These are phyloP conservation scores for Quercus agrifolia DNA, from an alignment of 306 rosid genomes.

Conservation along the genomic window DNA sequence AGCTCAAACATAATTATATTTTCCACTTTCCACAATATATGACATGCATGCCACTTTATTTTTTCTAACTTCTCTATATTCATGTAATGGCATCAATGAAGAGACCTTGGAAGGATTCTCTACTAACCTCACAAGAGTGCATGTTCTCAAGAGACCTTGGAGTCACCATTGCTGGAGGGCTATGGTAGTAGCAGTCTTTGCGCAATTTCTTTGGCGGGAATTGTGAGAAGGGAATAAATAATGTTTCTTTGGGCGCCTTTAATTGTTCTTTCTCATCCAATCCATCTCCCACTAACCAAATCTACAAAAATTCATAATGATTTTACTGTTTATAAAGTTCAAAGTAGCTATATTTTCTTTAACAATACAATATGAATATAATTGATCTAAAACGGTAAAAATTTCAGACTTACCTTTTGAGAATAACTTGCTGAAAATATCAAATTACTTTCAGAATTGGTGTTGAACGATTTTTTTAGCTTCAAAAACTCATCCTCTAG, in stretches of 20 bases:
- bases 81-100: neutral
- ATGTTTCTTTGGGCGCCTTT: conserved; percentile 63
- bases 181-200: conserved; percentile 61
- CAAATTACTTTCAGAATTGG: conserved; percentile 27
- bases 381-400: neutral
- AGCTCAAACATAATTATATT: too few species aligned
- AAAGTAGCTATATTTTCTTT: too few species aligned
- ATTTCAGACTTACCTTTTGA: conserved; percentile 34
- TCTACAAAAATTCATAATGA: conserved; percentile 23
- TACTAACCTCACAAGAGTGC: conserved; percentile 78
- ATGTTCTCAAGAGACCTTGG: conserved; percentile 54
- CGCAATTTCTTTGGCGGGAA: conserved; percentile 64
- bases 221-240: conserved; percentile 70
- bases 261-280: conserved; percentile 44
- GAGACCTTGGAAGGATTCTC: neutral
- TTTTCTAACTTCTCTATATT: too few species aligned
- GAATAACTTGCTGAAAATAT: conserved; percentile 31
- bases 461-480: conserved; percentile 34
- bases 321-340: neutral
- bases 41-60: too few species aligned
- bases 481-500: conserved; percentile 35
- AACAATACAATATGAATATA: too few species aligned
- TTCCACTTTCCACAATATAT: too few species aligned
- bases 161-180: conserved; percentile 67
- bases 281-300: conserved; percentile 77